phyloP scores from a whole-genome alignment of 2,329 filamentous ascomycete genomes.

The Trichoderma sp. region DNA sequence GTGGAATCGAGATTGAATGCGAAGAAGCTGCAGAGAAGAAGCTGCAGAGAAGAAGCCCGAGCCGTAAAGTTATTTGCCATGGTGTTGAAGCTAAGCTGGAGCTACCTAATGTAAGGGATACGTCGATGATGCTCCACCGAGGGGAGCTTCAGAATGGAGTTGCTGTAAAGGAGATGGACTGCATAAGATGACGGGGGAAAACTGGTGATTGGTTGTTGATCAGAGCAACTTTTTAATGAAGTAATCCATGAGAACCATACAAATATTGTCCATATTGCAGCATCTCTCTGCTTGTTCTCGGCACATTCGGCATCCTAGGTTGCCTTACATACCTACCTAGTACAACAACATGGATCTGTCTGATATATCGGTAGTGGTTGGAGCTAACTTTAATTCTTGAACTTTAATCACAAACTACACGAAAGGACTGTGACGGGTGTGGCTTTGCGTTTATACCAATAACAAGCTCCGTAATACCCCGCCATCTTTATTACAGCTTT shows the following conservation, averaged over 20 bases:
- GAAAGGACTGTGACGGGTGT: not conserved
- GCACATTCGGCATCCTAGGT: not conserved
- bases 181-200: not conserved
- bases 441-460: not conserved
- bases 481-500: not conserved
- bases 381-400: not conserved
- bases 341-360: no score
- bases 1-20: not conserved
- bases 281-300: not conserved
- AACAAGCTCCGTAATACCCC: not conserved
- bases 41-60: not conserved
- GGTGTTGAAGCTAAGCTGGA: not conserved
- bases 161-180: not conserved
- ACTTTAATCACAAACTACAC: no score
- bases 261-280: not conserved
- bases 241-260: not conserved
- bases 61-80: not conserved
- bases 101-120: not conserved
- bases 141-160: not conserved
- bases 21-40: not conserved
- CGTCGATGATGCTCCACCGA: conserved; percentile 10
- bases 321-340: not conserved
- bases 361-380: not conserved
- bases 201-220: not conserved
- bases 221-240: rapidly evolving